Evolutionary conservation across 306 rosid species (phyloP).

Genomic region (Citrullus colocynthis): DNA sequence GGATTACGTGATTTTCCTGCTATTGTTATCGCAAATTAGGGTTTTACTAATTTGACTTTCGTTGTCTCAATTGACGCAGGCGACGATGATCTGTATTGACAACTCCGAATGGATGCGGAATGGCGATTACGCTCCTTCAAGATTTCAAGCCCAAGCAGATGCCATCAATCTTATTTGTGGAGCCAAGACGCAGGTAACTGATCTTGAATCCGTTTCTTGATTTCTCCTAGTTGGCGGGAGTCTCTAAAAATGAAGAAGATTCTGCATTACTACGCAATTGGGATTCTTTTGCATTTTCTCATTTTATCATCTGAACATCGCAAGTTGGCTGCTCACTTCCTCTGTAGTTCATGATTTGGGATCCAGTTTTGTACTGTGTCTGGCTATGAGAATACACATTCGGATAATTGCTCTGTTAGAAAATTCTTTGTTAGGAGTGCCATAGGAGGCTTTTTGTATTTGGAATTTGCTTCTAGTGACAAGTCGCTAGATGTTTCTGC

Average conservation of each 20-base stretch:
- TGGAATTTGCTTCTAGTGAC: neutral
- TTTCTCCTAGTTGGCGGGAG: constrained; percentile 5
- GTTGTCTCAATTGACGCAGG: constrained; percentile 23
- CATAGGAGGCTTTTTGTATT: neutral
- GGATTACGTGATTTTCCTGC: neutral
- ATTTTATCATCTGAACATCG: neutral
- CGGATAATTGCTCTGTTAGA: neutral
- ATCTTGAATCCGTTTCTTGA: neutral
- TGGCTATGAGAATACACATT: too few species aligned
- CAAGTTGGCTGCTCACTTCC: neutral
- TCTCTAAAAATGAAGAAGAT: neutral
- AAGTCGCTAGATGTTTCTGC: neutral
- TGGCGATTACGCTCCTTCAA: constrained; percentile 77
- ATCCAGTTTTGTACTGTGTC: neutral
- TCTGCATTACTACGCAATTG: neutral
- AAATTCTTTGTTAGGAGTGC: neutral
- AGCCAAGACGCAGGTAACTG: constrained; percentile 83
- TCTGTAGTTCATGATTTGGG: neutral
- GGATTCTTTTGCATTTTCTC: neutral
- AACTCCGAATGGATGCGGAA: constrained; percentile 98
- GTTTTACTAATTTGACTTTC: constrained; percentile 15
- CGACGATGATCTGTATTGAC: constrained; percentile 93
- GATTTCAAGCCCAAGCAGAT: constrained; percentile 85
- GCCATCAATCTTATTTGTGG: constrained; percentile 91
- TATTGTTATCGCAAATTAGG: constrained; percentile 21